phyloP scores from a whole-genome alignment of 164 flowering plant species.

The Sedum album region DNA sequence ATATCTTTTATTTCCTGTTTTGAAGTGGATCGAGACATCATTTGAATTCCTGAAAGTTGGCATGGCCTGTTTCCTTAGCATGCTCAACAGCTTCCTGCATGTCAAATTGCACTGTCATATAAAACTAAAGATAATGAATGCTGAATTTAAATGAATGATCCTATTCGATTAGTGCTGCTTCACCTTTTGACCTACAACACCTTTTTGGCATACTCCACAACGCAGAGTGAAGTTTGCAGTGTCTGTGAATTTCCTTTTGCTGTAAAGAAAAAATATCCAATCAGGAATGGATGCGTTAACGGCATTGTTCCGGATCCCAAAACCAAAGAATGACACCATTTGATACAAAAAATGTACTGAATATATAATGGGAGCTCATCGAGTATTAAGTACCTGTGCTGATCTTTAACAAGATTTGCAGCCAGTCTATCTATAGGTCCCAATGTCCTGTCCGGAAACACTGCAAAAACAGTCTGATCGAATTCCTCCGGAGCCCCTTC shows the following conservation, averaged over 20 bases:
- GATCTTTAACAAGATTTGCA: slow-evolving; percentile 62
- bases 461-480: slow-evolving; percentile 78
- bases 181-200: slow-evolving; percentile 88
- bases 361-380: background rate
- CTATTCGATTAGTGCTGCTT: background rate
- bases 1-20: background rate
- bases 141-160: background rate
- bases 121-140: background rate
- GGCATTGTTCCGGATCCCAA: no score
- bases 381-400: slow-evolving; percentile 61
- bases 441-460: slow-evolving; percentile 48
- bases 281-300: background rate
- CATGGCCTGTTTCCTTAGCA: slow-evolving; percentile 92
- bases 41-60: slow-evolving; percentile 80
- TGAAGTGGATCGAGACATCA: slow-evolving; percentile 13
- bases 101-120: background rate
- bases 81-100: slow-evolving; percentile 93
- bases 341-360: background rate
- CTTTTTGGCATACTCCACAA: slow-evolving; percentile 93
- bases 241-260: no score
- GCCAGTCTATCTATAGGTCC: slow-evolving; percentile 66
- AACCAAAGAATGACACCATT: no score
- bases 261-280: slow-evolving; percentile 16
- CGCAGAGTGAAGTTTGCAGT: slow-evolving; percentile 90
- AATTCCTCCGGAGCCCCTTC: slow-evolving; percentile 92